Evolutionary conservation across 345 rosid genomes (phyloP).

Genomic region (Combretum micranthum): DNA sequence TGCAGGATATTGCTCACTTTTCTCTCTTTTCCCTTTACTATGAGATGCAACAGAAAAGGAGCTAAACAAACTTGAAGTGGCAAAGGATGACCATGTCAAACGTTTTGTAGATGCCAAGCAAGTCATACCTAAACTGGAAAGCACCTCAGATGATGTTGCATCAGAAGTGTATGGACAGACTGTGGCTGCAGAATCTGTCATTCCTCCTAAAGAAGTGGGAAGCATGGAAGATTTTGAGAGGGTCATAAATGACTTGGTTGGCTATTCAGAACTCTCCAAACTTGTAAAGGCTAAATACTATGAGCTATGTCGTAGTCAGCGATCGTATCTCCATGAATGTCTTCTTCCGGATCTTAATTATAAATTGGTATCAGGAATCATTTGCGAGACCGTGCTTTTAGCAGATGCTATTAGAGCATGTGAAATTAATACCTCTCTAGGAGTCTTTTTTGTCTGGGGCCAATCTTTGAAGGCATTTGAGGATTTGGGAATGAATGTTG

Average conservation of each 20-base stretch:
- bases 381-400: constrained; percentile 34
- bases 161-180: constrained; percentile 8
- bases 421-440: constrained; percentile 18
- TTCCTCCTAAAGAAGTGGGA: constrained; percentile 13
- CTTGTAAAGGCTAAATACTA: constrained; percentile 27
- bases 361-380: constrained; percentile 39
- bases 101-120: constrained; percentile 6
- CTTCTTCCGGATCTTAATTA: constrained; percentile 32
- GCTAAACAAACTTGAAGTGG: constrained; percentile 7
- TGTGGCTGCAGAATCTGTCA: constrained; percentile 9
- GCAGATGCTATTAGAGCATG: constrained; percentile 35
- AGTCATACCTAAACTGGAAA: constrained; percentile 2
- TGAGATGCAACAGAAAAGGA: constrained; percentile 3
- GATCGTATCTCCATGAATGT: constrained; percentile 26
- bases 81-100: constrained; percentile 10
- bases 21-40: no score
- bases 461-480: constrained; percentile 43
- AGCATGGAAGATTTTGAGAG: constrained; percentile 25
- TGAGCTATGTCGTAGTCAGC: constrained; percentile 34
- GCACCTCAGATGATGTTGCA: constrained; percentile 1
- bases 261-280: constrained; percentile 29
- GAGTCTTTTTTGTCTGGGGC: constrained; percentile 34
- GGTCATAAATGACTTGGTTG: constrained; percentile 15
- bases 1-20: no score
- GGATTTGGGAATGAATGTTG: constrained; percentile 41